Conservation (phyloP, 139 green algal species). For the Marvania coccoides region DNA sequence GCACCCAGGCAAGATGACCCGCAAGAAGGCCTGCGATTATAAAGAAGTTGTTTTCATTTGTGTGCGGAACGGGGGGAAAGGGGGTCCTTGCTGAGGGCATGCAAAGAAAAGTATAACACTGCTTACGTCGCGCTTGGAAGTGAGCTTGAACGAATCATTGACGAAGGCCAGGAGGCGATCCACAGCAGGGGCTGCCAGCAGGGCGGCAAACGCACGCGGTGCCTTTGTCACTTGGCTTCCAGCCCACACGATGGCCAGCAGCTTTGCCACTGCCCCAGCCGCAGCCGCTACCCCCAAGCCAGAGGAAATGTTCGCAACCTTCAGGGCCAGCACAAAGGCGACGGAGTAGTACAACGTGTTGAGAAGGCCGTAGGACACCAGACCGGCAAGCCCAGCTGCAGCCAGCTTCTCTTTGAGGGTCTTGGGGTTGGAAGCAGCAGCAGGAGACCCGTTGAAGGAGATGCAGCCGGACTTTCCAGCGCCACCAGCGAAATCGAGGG, state of each 20-base stretch:
- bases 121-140: background rate
- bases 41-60: too few species aligned
- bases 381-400: slow-evolving; percentile 36
- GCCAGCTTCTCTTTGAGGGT: slow-evolving; percentile 6
- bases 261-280: slow-evolving; percentile 13
- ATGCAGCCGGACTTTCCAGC: too few species aligned
- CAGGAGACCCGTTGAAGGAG: too few species aligned
- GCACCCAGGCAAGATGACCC: slow-evolving; percentile 3
- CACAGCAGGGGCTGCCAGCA: slow-evolving; percentile 4
- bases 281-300: slow-evolving; percentile 6
- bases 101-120: background rate
- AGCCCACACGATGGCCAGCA: slow-evolving; percentile 54
- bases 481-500: too few species aligned
- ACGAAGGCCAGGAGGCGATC: slow-evolving; percentile 4
- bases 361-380: slow-evolving; percentile 49
- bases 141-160: background rate
- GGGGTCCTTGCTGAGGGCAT: too few species aligned
- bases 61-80: too few species aligned
- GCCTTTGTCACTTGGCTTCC: slow-evolving; percentile 59
- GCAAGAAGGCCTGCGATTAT: slow-evolving; percentile 13
- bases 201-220: slow-evolving; percentile 6
- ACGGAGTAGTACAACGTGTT: slow-evolving; percentile 58
- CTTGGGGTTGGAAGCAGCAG: too few species aligned
- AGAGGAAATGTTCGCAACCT: background rate
- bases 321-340: slow-evolving; percentile 2